phyloP scores from a whole-genome alignment of 768 basidiomycete genomes.

The Pisolithus marmoratus region DNA sequence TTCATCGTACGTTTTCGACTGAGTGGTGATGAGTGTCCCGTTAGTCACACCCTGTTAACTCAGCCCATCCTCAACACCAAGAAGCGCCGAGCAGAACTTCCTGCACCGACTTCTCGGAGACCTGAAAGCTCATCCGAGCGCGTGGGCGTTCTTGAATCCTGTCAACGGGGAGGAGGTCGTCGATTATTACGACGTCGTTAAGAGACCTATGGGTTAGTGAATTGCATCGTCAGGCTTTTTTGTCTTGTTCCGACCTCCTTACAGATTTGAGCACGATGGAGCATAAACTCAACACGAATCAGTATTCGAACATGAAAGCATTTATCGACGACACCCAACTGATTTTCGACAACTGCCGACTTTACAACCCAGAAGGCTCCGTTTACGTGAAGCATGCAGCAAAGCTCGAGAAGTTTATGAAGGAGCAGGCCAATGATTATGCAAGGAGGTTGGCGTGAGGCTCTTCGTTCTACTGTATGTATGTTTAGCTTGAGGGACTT shows the following conservation, averaged over 20 bases:
- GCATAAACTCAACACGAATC: slow-evolving; percentile 82
- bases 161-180: slow-evolving; percentile 74
- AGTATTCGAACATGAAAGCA: slow-evolving; percentile 66
- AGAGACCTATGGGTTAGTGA: slow-evolving; percentile 83
- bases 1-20: slow-evolving; percentile 46
- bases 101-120: slow-evolving; percentile 80
- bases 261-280: slow-evolving; percentile 85
- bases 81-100: slow-evolving; percentile 52
- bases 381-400: slow-evolving; percentile 82
- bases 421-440: slow-evolving; percentile 39
- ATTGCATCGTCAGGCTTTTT: background rate
- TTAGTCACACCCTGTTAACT: slow-evolving; percentile 13
- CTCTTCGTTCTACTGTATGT: background rate
- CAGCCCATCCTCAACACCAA: slow-evolving; percentile 37
- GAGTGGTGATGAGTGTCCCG: background rate
- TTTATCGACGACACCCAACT: slow-evolving; percentile 79
- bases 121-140: slow-evolving; percentile 66
- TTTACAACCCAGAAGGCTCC: slow-evolving; percentile 78
- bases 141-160: slow-evolving; percentile 86
- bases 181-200: slow-evolving; percentile 89
- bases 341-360: slow-evolving; percentile 84
- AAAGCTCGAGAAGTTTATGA: slow-evolving; percentile 75
- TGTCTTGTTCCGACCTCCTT: background rate
- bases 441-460: slow-evolving; percentile 13
- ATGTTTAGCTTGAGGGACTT: no score